These are phyloP conservation scores for Cicer arietinum DNA, from an alignment of 306 rosid species.

Conservation along the genomic window DNA sequence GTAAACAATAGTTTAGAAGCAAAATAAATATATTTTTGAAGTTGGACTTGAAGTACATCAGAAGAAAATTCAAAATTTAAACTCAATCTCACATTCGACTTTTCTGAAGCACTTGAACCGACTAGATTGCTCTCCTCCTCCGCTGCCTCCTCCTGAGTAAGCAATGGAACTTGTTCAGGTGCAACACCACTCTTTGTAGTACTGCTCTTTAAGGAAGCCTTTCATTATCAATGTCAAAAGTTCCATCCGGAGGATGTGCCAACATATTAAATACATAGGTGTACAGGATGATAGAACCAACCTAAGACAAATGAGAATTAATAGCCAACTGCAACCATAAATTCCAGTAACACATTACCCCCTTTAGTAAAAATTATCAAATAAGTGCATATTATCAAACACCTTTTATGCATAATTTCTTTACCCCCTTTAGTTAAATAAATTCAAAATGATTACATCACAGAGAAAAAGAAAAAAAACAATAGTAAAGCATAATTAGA, in stretches of 20 bases:
- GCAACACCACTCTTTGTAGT: conserved; percentile 38
- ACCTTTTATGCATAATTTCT: no score
- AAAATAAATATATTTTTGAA: conserved; percentile 21
- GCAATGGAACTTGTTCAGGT: conserved; percentile 74
- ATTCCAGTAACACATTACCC: no score
- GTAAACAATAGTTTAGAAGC: conserved; percentile 26
- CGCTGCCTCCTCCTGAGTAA: conserved; percentile 58
- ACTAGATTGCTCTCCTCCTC: conserved; percentile 52
- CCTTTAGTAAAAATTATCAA: no score
- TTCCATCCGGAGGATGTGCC: conserved; percentile 94
- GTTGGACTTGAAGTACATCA: background rate
- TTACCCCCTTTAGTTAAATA: no score
- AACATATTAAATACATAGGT: conserved; percentile 53
- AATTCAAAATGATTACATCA: no score
- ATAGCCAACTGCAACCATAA: background rate
- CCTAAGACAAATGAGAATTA: conserved; percentile 58
- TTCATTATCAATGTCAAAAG: conserved; percentile 70
- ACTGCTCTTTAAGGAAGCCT: conserved; percentile 61
- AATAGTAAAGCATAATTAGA: no score
- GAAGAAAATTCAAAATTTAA: background rate
- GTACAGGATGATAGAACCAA: conserved; percentile 83
- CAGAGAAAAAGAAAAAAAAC: no score
- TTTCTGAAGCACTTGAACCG: conserved; percentile 48
- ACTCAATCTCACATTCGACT: conserved; percentile 62
- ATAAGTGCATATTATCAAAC: no score